phyloP scores from a whole-genome alignment of 2,329 filamentous ascomycete genomes.

The Ilyonectria destructans region DNA sequence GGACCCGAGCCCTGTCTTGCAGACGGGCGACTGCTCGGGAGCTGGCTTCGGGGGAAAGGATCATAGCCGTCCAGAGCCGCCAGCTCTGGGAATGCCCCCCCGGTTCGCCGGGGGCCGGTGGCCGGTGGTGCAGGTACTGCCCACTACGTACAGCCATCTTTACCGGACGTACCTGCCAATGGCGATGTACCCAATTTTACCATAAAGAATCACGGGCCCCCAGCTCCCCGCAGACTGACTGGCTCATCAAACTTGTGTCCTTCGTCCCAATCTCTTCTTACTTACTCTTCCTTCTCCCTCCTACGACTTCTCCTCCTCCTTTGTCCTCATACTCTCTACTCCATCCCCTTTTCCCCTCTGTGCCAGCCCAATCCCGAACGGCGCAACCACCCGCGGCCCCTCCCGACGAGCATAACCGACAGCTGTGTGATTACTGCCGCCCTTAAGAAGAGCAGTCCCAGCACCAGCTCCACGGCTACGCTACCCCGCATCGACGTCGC shows the following conservation, averaged over 20 bases:
- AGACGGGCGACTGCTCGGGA: conserved; percentile 43
- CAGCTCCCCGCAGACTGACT: conserved; percentile 44
- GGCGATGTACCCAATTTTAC: conserved; percentile 43
- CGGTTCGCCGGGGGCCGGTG: conserved; percentile 49
- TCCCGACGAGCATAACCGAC: conserved; percentile 46
- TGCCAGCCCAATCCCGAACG: conserved; percentile 19
- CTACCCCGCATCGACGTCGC: conserved; percentile 48
- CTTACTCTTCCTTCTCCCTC: conserved; percentile 35
- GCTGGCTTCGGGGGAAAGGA: conserved; percentile 51
- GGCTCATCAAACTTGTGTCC: conserved; percentile 43
- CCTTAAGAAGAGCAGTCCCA: conserved; percentile 45
- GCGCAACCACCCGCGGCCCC: conserved; percentile 36
- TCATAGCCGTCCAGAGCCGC: conserved; percentile 41
- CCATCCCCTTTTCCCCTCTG: conserved; percentile 7
- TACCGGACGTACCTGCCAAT: conserved; percentile 42
- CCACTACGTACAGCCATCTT: conserved; percentile 39
- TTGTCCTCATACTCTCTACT: conserved; percentile 14
- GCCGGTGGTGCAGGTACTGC: conserved; percentile 48
- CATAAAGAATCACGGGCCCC: conserved; percentile 49
- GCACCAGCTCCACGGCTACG: conserved; percentile 48
- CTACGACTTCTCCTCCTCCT: conserved; percentile 24
- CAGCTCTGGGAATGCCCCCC: conserved; percentile 40
- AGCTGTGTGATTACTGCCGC: conserved; percentile 48
- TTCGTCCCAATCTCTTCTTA: conserved; percentile 33
- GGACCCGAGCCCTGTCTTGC: conserved; percentile 20